A percentile compares a stretch with the other conserved stretches of the same genome.
These are phyloP conservation scores for Verbena officinalis DNA, from an alignment of 257 asterid genomes.

Conservation along the genomic window DNA sequence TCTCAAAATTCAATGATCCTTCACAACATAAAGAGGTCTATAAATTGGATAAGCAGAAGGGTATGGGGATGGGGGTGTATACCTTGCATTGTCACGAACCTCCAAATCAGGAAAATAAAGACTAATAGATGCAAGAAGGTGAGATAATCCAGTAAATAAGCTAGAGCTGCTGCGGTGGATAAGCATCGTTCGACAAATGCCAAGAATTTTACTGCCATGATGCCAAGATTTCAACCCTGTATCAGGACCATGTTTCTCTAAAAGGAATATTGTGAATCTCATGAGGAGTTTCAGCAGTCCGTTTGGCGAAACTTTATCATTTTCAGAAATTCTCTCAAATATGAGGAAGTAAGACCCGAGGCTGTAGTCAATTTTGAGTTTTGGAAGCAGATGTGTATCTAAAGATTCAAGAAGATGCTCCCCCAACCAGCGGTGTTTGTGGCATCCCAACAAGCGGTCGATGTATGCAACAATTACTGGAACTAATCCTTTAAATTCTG, in stretches of 20 bases:
- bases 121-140: constrained; percentile 69
- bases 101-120: constrained; percentile 95
- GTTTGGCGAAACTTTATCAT: constrained; percentile 67
- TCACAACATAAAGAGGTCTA: constrained; percentile 3
- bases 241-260: constrained; percentile 81
- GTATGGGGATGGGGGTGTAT: constrained; percentile 15
- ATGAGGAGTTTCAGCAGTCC: constrained; percentile 74
- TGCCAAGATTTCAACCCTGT: constrained; percentile 84
- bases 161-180: constrained; percentile 80
- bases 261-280: constrained; percentile 68
- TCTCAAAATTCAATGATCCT: constrained; percentile 7
- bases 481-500: constrained; percentile 72
- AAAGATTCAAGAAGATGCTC: constrained; percentile 75
- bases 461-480: constrained; percentile 68
- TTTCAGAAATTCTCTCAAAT: constrained; percentile 80
- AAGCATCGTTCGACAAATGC: constrained; percentile 87
- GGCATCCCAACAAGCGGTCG: constrained; percentile 80
- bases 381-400: constrained; percentile 70
- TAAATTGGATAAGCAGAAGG: constrained; percentile 20
- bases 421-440: constrained; percentile 75
- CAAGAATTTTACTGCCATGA: constrained; percentile 82
- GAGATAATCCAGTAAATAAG: constrained; percentile 69
- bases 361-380: constrained; percentile 70
- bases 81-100: constrained; percentile 96
- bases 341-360: constrained; percentile 81